Base-by-base conservation (phyloP, 2,329 filamentous ascomycete genomes). In the Sarocladiaceae sp. region DNA sequence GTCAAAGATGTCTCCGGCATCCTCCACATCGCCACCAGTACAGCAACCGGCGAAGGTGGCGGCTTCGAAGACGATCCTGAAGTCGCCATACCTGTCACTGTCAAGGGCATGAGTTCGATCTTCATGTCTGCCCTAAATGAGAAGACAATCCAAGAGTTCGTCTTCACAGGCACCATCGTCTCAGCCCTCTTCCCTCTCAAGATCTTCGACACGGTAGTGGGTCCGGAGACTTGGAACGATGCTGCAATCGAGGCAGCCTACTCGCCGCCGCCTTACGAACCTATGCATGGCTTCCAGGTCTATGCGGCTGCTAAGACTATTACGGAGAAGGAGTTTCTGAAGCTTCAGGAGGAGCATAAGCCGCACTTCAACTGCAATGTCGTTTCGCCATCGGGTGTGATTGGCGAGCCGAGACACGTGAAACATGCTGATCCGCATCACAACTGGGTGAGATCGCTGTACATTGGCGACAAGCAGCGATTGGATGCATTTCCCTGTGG, bases 11-110 rank as follows among this genome's bases (percentile, higher is more conserved):
- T 59, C 18, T 61, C 67, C 2, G 73, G 71, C 3, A 65, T 79
- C 47, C 64, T 71, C 15, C 76, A 79, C 54, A 64, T 74, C 10
- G 76, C 77, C 0, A 68, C 70, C 15, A 65, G 71, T 17, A 54
- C 73, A 2, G 64, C 61, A 1, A n/a, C 11, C 18, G 22, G 22
- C 17, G 17, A 42, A 25, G 37, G 17, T 11, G 37, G 37, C 15
- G 12, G 37, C 15, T 71, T 72, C 44, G 63, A 62, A 3, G 59
- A 67, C 0, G 62, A 77, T 15, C 71, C 75, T 1, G 62, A 74
- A 12, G 57, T 65, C 0, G 70, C 76, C 8, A 72, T 80, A 17
- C 64, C 69, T 55, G 58, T 0, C 6, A 15, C 37, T 13, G 15
- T 42, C 37, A 42, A 42, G 37, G 69, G 68, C 5, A 63, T 65